Percentiles rank a stretch among this genome's conserved stretches.
phyloP scores from a whole-genome alignment of 768 basidiomycete species.

The Auriscalpium orientale region DNA sequence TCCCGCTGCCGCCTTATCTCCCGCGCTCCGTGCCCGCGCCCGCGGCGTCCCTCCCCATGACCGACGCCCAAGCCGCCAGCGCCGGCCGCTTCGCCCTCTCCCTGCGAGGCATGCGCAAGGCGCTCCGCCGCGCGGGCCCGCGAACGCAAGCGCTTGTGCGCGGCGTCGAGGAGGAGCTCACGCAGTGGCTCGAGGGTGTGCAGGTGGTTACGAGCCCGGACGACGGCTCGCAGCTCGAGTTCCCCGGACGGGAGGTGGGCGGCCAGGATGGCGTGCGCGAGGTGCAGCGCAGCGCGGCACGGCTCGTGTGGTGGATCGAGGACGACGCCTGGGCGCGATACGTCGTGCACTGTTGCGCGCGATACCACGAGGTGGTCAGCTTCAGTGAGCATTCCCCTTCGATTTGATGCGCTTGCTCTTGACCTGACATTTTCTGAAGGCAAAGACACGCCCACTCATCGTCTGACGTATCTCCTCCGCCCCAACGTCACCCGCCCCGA shows the following conservation, averaged over 20 bases:
- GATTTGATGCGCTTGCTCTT: neutral
- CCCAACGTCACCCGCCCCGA: slow-evolving; percentile 66
- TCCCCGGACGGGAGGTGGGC: slow-evolving; percentile 43
- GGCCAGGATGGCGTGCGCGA: slow-evolving; percentile 52
- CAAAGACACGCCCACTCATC: slow-evolving; percentile 46
- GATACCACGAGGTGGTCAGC: slow-evolving; percentile 73
- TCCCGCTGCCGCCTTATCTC: slow-evolving; percentile 65
- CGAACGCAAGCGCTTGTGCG: slow-evolving; percentile 54
- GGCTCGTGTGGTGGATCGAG: slow-evolving; percentile 66
- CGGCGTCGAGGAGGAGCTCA: slow-evolving; percentile 60
- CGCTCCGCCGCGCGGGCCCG: slow-evolving; percentile 54
- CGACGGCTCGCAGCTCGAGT: slow-evolving; percentile 14
- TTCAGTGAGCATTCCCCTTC: slow-evolving; percentile 52
- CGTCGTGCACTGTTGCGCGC: slow-evolving; percentile 75
- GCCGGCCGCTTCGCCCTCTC: slow-evolving; percentile 74
- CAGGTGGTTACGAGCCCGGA: slow-evolving; percentile 52
- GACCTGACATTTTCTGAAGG: slow-evolving; percentile 25
- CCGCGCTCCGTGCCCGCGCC: slow-evolving; percentile 53
- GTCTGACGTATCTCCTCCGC: slow-evolving; percentile 73
- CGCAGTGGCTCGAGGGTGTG: slow-evolving; percentile 53
- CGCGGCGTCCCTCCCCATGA: slow-evolving; percentile 28
- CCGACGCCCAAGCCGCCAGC: slow-evolving; percentile 45
- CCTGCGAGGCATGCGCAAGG: slow-evolving; percentile 64
- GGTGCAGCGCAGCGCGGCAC: slow-evolving; percentile 53
- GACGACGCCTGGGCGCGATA: slow-evolving; percentile 73